Percentiles rank a stretch among this genome's conserved stretches.
Evolutionary conservation across 2,329 filamentous ascomycete genomes (phyloP).

Genomic region (Cryphonectria nitschkei): DNA sequence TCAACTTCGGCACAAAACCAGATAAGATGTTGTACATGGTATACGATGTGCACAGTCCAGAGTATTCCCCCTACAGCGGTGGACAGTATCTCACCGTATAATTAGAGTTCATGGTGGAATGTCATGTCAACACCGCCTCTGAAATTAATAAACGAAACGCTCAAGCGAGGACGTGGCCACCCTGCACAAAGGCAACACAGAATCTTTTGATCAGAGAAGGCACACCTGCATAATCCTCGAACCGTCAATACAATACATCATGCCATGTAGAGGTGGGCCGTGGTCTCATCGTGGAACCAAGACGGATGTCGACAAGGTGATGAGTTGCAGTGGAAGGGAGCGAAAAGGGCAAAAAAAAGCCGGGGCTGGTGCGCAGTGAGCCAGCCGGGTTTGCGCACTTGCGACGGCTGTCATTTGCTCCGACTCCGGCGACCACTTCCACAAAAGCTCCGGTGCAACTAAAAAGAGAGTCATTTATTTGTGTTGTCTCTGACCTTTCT

Average conservation of each 20-base stretch:
- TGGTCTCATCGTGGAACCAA: slow-evolving; percentile 5
- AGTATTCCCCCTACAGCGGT: neutral
- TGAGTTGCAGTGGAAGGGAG: neutral
- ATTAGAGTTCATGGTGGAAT: neutral
- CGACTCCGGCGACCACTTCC: slow-evolving; percentile 3
- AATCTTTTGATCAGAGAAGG: neutral
- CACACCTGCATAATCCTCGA: neutral
- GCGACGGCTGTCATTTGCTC: neutral
- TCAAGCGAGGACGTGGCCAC: neutral
- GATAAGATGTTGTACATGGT: neutral
- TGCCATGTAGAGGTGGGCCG: neutral
- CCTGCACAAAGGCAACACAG: neutral
- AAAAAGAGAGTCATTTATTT: neutral
- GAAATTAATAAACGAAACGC: neutral
- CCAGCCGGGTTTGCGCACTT: slow-evolving; percentile 2
- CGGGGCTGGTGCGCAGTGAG: neutral
- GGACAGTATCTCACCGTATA: neutral
- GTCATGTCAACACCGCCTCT: neutral
- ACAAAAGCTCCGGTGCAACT: neutral
- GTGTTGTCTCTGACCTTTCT: neutral
- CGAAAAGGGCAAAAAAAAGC: neutral
- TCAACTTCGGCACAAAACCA: too few species aligned
- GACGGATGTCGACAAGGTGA: neutral
- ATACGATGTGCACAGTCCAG: neutral
- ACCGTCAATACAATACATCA: neutral